Conservation (phyloP, 306 rosid species). For the Lathyrus oleraceus region DNA sequence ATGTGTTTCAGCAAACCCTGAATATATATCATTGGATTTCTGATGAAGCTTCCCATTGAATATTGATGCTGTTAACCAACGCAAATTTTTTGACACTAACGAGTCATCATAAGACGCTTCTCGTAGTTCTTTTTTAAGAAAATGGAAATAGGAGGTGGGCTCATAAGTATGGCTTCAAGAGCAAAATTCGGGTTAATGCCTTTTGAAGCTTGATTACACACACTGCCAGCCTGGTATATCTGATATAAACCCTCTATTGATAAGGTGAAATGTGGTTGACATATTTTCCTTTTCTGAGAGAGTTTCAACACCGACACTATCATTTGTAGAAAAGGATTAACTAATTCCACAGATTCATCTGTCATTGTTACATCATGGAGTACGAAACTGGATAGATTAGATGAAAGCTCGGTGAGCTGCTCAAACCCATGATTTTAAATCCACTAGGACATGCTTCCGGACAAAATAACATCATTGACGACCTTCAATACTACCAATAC, state of each 20-base stretch:
- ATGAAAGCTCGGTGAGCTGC: slow-evolving; percentile 75
- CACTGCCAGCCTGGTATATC: too few species aligned
- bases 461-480: slow-evolving; percentile 61
- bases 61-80: slow-evolving; percentile 77
- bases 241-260: too few species aligned
- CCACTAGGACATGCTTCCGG: slow-evolving; percentile 68
- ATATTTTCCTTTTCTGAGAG: too few species aligned
- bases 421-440: slow-evolving; percentile 71
- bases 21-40: slow-evolving; percentile 39
- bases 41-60: slow-evolving; percentile 61
- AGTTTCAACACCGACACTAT: too few species aligned
- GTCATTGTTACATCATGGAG: slow-evolving; percentile 43
- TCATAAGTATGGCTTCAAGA: too few species aligned
- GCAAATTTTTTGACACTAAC: slow-evolving; percentile 59
- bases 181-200: too few species aligned
- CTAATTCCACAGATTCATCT: slow-evolving; percentile 44
- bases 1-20: slow-evolving; percentile 29
- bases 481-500: slow-evolving; percentile 61
- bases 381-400: slow-evolving; percentile 57
- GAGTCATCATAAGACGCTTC: too few species aligned
- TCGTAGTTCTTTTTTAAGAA: too few species aligned
- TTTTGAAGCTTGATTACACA: too few species aligned
- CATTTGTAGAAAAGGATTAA: slow-evolving; percentile 59
- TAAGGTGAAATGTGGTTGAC: too few species aligned
- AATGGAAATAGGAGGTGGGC: too few species aligned